Percentiles rank a stretch among this genome's conserved stretches.
Conservation (phyloP, 139 green algal genomes). For the Desmodesmus armatus region DNA sequence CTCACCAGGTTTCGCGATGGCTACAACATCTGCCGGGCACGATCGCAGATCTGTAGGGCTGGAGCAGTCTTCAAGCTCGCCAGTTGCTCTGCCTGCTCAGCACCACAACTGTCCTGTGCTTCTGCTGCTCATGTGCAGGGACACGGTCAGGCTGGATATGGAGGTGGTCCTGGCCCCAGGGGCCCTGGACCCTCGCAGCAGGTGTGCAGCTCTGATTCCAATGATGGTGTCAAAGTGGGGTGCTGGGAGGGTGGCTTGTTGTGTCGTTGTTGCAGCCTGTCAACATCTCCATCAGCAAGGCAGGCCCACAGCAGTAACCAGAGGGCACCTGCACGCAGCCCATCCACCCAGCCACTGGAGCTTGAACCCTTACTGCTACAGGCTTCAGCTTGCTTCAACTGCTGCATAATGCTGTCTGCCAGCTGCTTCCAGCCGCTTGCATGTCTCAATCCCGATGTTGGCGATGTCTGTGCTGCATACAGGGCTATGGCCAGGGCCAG, state of each 20-base stretch:
- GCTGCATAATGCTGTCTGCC: background rate
- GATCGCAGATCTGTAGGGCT: background rate
- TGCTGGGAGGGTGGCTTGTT: background rate
- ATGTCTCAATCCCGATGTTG: background rate
- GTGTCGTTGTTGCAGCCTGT: background rate
- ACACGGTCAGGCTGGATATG: conserved; percentile 18
- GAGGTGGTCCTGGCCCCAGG: background rate
- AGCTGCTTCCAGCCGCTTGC: background rate
- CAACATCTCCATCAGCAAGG: background rate
- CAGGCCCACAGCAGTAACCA: too few relatives aligned
- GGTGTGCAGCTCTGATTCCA: background rate
- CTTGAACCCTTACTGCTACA: background rate
- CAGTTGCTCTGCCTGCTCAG: background rate
- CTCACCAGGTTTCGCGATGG: background rate
- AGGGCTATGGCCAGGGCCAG: conserved; percentile 24
- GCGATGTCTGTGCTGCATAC: background rate
- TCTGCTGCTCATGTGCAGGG: conserved; percentile 6
- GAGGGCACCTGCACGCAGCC: too few relatives aligned
- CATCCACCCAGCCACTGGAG: background rate
- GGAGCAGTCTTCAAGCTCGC: background rate
- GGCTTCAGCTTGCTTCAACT: background rate
- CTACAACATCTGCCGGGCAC: background rate
- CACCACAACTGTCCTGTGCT: background rate
- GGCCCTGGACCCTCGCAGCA: background rate
- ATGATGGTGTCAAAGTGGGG: background rate